These are phyloP conservation scores for Starmerella asiatica DNA, from an alignment of 805 yeast species.

Conservation along the genomic window DNA sequence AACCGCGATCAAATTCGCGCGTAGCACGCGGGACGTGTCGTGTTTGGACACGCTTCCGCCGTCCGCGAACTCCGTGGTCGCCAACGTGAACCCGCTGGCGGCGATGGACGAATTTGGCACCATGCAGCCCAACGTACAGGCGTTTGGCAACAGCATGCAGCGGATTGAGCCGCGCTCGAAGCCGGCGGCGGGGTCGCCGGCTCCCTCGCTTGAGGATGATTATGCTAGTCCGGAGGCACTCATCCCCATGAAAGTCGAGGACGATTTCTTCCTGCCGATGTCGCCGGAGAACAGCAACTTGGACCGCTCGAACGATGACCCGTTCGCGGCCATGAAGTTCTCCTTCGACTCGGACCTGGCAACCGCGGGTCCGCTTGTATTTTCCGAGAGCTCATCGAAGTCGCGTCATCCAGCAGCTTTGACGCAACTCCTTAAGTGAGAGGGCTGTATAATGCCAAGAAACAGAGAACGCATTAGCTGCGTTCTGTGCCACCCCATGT, in stretches of 20 bases:
- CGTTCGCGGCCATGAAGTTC: constrained; percentile 7
- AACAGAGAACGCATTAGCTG: too few relatives aligned
- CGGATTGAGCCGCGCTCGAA: background rate
- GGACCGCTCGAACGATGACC: constrained; percentile 5
- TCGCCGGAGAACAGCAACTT: constrained; percentile 6
- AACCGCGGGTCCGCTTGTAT: constrained; percentile 10
- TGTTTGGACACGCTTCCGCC: constrained; percentile 9
- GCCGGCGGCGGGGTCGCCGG: constrained; percentile 14
- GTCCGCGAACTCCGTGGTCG: background rate
- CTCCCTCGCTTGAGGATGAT: constrained; percentile 19
- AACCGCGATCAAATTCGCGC: constrained; percentile 17
- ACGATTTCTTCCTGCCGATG: constrained; percentile 8
- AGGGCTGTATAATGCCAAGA: too few relatives aligned
- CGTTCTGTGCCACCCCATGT: too few relatives aligned
- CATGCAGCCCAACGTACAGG: background rate
- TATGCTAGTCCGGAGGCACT: constrained; percentile 20
- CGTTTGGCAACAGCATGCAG: background rate
- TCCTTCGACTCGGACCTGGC: constrained; percentile 11
- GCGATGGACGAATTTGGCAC: background rate
- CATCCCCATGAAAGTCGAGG: constrained; percentile 10
- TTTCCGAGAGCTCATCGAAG: constrained; percentile 21
- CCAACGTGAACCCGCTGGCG: background rate
- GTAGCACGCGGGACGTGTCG: constrained; percentile 17
- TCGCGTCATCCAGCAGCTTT: constrained; percentile 26
- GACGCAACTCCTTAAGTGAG: constrained; percentile 20